Percentiles rank a stretch among this genome's conserved stretches.
Conservation (phyloP, 2,329 filamentous ascomycete species). For the Tolypocladium endophyticum region DNA sequence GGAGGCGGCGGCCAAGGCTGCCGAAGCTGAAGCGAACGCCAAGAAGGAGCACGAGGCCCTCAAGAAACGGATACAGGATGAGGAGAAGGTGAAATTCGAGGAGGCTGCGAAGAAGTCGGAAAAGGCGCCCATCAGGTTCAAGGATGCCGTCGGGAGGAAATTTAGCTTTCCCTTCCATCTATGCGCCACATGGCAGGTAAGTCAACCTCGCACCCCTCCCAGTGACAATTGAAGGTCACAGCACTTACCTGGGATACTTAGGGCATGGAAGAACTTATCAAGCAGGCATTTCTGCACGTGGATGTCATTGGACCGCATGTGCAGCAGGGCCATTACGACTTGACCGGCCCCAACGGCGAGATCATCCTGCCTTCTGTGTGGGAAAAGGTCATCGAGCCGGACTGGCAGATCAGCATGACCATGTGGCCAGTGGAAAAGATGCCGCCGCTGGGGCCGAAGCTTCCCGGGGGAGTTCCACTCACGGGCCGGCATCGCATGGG, state of each 20-base stretch:
- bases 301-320: conserved; percentile 68
- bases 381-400: conserved; percentile 72
- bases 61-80: conserved; percentile 46
- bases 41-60: conserved; percentile 49
- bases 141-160: conserved; percentile 82
- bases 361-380: conserved; percentile 71
- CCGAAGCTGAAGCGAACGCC: conserved; percentile 32
- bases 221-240: background rate
- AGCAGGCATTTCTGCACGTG: conserved; percentile 72
- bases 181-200: conserved; percentile 74
- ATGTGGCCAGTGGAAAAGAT: conserved; percentile 48
- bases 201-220: conserved; percentile 16
- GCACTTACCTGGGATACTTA: conserved; percentile 20
- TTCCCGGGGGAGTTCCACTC: conserved; percentile 9
- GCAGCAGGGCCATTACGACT: conserved; percentile 67
- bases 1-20: conserved; percentile 28
- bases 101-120: conserved; percentile 42
- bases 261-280: conserved; percentile 81
- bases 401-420: conserved; percentile 44
- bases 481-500: conserved; percentile 5
- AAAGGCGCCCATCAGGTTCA: conserved; percentile 75
- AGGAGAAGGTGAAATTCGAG: conserved; percentile 37
- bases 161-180: conserved; percentile 86
- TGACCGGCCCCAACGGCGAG: conserved; percentile 68
- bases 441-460: conserved; percentile 14